Evolutionary conservation across 1,139 yeast genomes (phyloP).

Genomic region (Candida sanyaensis): DNA sequence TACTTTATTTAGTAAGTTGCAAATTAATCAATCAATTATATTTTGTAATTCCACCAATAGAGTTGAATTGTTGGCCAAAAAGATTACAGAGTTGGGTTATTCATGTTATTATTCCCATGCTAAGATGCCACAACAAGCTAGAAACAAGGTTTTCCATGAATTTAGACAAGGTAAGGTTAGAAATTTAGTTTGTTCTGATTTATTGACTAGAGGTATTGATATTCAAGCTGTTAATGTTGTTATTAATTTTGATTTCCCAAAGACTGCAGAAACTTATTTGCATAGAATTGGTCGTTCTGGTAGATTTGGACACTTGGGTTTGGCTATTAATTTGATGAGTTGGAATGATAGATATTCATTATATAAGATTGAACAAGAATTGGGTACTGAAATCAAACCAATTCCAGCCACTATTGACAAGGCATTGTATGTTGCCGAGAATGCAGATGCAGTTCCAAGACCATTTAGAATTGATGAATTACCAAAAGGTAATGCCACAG

Average conservation of each 20-base stretch:
- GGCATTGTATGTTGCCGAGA: slow-evolving; percentile 84
- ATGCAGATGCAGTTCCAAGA: slow-evolving; percentile 74
- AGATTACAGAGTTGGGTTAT: slow-evolving; percentile 93
- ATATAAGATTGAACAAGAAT: slow-evolving; percentile 94
- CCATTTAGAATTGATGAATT: slow-evolving; percentile 79
- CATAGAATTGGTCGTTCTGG: slow-evolving; percentile 99
- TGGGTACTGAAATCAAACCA: slow-evolving; percentile 96
- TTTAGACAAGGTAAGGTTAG: slow-evolving; percentile 98
- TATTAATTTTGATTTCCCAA: slow-evolving; percentile 97
- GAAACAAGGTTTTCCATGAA: slow-evolving; percentile 98
- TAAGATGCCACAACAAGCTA: slow-evolving; percentile 94
- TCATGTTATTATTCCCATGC: slow-evolving; percentile 98
- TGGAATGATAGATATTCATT: slow-evolving; percentile 96
- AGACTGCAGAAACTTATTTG: slow-evolving; percentile 94
- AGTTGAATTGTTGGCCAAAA: slow-evolving; percentile 94
- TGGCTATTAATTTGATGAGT: slow-evolving; percentile 93
- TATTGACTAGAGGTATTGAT: slow-evolving; percentile 97
- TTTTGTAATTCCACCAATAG: slow-evolving; percentile 96
- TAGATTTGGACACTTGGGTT: slow-evolving; percentile 97
- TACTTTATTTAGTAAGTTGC: slow-evolving; percentile 90
- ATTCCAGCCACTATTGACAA: slow-evolving; percentile 91
- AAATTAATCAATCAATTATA: slow-evolving; percentile 93
- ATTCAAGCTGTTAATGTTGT: slow-evolving; percentile 99
- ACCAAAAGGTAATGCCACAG: slow-evolving; percentile 53
- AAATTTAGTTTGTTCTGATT: slow-evolving; percentile 94